Conservation (phyloP, 768 basidiomycete species). For the Agaricus bisporus region DNA sequence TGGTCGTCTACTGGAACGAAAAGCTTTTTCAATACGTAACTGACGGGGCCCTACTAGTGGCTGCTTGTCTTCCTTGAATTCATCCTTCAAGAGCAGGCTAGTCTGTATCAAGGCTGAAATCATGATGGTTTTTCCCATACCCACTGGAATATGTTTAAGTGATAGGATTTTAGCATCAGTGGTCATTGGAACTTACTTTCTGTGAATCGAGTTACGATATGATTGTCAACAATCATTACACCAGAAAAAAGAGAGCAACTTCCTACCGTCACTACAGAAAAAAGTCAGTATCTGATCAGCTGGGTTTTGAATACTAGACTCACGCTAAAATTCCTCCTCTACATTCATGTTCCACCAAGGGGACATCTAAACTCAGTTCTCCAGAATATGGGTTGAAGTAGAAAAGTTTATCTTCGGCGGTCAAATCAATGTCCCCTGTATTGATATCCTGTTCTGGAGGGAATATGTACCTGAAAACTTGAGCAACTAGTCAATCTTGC, state of each 20-base stretch:
- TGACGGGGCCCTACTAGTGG: constrained; percentile 41
- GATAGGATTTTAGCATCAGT: no score
- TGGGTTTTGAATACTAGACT: constrained; percentile 19
- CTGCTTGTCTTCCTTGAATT: constrained; percentile 22
- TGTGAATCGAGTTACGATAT: constrained; percentile 16
- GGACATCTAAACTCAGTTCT: constrained; percentile 81
- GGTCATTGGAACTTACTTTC: constrained; percentile 38
- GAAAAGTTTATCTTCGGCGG: constrained; percentile 71
- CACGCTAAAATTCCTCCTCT: constrained; percentile 90
- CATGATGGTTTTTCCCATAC: constrained; percentile 97
- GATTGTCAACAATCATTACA: neutral
- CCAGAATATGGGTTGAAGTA: constrained; percentile 92
- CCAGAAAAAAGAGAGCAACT: neutral
- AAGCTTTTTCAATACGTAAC: constrained; percentile 56
- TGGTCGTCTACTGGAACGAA: constrained; percentile 40
- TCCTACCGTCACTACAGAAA: constrained; percentile 33
- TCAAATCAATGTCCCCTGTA: constrained; percentile 66
- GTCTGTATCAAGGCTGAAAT: constrained; percentile 84
- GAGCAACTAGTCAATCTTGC: constrained; percentile 9
- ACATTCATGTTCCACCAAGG: constrained; percentile 69
- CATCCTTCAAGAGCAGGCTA: constrained; percentile 46
- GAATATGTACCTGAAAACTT: constrained; percentile 58
- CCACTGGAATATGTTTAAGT: constrained; percentile 47
- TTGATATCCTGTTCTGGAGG: constrained; percentile 48
- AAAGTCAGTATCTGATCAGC: constrained; percentile 5